Conservation (phyloP, 2,329 filamentous ascomycete species). For the Arthroderma sp. region DNA sequence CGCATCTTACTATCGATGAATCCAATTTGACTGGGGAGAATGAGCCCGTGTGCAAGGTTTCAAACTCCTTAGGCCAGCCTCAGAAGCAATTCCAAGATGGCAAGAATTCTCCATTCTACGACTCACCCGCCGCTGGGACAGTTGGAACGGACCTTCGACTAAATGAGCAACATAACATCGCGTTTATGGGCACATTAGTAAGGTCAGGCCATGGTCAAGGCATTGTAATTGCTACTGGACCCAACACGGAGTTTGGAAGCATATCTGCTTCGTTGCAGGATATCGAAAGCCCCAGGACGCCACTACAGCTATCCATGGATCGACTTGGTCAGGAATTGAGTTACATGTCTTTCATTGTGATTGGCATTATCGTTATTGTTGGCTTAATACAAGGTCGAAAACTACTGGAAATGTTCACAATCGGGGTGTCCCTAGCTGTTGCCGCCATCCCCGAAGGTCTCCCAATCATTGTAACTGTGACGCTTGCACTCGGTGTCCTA, state of each 20-base stretch:
- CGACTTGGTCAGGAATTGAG: constrained; percentile 90
- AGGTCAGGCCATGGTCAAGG: constrained; percentile 91
- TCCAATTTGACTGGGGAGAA: constrained; percentile 97
- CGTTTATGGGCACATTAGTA: constrained; percentile 95
- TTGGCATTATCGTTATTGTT: constrained; percentile 81
- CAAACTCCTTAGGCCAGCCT: constrained; percentile 44
- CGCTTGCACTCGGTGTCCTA: constrained; percentile 82
- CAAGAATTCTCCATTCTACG: constrained; percentile 40
- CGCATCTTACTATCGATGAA: constrained; percentile 86
- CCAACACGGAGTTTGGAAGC: constrained; percentile 86
- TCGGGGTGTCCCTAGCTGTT: constrained; percentile 90
- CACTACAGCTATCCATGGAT: constrained; percentile 92
- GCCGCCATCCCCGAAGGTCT: constrained; percentile 92
- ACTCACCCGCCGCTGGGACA: constrained; percentile 46
- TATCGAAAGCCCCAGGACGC: constrained; percentile 89
- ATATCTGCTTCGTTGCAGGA: constrained; percentile 90
- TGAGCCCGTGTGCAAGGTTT: constrained; percentile 71
- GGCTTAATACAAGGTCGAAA: constrained; percentile 83
- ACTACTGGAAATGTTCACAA: constrained; percentile 89
- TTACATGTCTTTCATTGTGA: constrained; percentile 92
- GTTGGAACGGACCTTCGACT: constrained; percentile 55
- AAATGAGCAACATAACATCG: constrained; percentile 76
- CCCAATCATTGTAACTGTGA: constrained; percentile 97
- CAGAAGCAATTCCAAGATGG: constrained; percentile 25
- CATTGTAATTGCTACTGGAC: constrained; percentile 92